Evolutionary conservation across 768 basidiomycete species (phyloP).

Genomic region (Suillus decipiens): DNA sequence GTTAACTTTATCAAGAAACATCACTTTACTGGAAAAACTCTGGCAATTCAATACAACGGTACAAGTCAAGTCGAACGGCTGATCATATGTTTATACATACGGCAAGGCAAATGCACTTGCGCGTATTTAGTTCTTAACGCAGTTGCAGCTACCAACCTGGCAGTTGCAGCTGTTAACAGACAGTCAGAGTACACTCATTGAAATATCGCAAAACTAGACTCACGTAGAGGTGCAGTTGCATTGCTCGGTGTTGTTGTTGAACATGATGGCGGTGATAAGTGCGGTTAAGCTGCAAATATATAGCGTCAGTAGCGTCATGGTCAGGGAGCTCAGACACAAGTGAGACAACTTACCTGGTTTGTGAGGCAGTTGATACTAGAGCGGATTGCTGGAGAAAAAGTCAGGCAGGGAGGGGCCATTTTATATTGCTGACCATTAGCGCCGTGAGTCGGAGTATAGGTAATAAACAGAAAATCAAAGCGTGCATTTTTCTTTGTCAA

Average conservation of each 20-base stretch:
- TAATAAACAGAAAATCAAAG: neutral
- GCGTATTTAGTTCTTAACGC: neutral
- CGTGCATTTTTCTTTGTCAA: neutral
- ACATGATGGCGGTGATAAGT: neutral
- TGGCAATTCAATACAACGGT: neutral
- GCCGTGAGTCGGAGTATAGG: neutral
- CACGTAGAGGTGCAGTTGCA: conserved; percentile 8
- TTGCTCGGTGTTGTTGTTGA: conserved; percentile 4
- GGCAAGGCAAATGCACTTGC: neutral
- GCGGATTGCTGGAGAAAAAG: neutral
- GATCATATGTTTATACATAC: neutral
- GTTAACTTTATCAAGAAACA: neutral
- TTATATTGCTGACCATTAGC: neutral
- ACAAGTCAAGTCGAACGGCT: neutral
- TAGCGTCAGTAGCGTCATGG: neutral
- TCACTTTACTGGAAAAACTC: neutral
- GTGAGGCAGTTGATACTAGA: neutral
- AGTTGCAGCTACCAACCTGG: conserved; percentile 11
- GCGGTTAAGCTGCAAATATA: neutral
- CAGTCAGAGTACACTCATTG: neutral
- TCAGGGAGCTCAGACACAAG: neutral
- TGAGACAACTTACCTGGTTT: neutral
- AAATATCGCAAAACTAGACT: neutral
- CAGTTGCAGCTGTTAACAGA: conserved; percentile 9
- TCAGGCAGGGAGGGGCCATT: neutral